phyloP scores from a whole-genome alignment of 2,329 filamentous ascomycete genomes.

The Ceratocystis cubensis region DNA sequence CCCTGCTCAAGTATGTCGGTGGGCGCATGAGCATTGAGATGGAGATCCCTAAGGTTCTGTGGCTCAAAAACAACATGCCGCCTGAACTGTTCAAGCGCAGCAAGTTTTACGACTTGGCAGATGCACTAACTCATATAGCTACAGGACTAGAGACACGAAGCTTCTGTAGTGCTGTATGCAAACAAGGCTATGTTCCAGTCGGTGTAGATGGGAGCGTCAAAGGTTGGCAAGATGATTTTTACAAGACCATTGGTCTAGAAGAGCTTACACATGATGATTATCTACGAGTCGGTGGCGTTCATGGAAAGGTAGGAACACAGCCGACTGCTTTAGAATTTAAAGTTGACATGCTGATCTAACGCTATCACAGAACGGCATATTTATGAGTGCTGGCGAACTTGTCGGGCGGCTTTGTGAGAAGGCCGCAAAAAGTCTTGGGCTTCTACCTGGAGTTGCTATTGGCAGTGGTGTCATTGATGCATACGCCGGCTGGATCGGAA shows the following conservation, averaged over 20 bases:
- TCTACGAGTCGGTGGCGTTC: slow-evolving; percentile 83
- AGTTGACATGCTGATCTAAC: slow-evolving; percentile 19
- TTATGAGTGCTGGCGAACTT: slow-evolving; percentile 81
- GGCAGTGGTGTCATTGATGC: slow-evolving; percentile 96
- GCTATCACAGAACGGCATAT: slow-evolving; percentile 64
- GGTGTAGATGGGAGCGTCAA: slow-evolving; percentile 94
- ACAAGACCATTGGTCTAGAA: slow-evolving; percentile 70
- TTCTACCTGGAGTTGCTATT: slow-evolving; percentile 77
- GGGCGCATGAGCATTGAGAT: slow-evolving; percentile 99
- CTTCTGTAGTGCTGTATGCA: slow-evolving; percentile 93
- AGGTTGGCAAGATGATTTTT: slow-evolving; percentile 95
- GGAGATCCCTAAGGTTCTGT: slow-evolving; percentile 97
- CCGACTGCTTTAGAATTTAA: slow-evolving; percentile 11
- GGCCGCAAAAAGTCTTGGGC: slow-evolving; percentile 69
- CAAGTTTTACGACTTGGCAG: slow-evolving; percentile 93
- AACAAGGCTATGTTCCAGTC: slow-evolving; percentile 93
- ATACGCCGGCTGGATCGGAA: slow-evolving; percentile 97
- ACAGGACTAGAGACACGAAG: slow-evolving; percentile 85
- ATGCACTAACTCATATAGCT: slow-evolving; percentile 86
- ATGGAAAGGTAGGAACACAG: slow-evolving; percentile 65
- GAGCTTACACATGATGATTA: slow-evolving; percentile 80
- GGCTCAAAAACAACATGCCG: slow-evolving; percentile 98
- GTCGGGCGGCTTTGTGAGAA: slow-evolving; percentile 75
- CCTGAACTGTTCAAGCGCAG: slow-evolving; percentile 77
- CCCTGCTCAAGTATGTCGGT: slow-evolving; percentile 87